Evolutionary conservation across 495 filamentous ascomycete species (phyloP).

Genomic region (Penicillium ochrochloron): DNA sequence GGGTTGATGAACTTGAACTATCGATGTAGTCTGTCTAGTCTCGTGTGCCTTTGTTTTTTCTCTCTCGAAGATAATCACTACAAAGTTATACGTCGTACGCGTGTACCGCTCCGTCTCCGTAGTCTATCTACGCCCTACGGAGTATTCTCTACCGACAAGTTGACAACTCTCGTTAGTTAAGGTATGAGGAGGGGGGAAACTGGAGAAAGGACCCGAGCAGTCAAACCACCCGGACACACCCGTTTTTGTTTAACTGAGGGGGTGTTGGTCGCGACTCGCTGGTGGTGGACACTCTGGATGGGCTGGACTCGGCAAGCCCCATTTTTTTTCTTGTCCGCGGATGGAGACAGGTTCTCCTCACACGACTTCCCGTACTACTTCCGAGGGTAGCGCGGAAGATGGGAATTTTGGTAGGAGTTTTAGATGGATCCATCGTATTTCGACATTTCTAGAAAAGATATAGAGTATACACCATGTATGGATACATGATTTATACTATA

Average conservation of each 20-base stretch:
- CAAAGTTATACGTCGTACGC: background rate
- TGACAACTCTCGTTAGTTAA: background rate
- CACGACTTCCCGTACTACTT: constrained; percentile 11
- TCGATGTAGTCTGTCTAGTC: background rate
- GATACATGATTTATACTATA: background rate
- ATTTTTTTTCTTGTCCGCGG: constrained; percentile 18
- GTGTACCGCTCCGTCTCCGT: background rate
- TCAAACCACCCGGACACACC: constrained; percentile 17
- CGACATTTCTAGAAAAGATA: background rate
- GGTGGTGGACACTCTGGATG: background rate
- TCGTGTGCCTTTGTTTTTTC: no score
- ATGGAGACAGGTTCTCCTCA: constrained; percentile 26
- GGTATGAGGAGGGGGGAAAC: background rate
- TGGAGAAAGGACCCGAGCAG: constrained; percentile 6
- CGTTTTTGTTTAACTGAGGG: constrained; percentile 9
- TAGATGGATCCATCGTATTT: background rate
- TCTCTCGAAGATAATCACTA: background rate
- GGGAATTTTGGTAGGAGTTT: background rate
- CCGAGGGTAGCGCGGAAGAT: constrained; percentile 5
- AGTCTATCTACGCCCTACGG: background rate
- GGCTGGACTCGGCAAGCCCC: constrained; percentile 28
- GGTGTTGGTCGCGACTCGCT: background rate
- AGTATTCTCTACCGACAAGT: background rate
- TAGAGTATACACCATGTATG: background rate
- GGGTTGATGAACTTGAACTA: background rate